These are phyloP conservation scores for Pleurotus eryngii DNA, from an alignment of 768 basidiomycete genomes.

Conservation along the genomic window DNA sequence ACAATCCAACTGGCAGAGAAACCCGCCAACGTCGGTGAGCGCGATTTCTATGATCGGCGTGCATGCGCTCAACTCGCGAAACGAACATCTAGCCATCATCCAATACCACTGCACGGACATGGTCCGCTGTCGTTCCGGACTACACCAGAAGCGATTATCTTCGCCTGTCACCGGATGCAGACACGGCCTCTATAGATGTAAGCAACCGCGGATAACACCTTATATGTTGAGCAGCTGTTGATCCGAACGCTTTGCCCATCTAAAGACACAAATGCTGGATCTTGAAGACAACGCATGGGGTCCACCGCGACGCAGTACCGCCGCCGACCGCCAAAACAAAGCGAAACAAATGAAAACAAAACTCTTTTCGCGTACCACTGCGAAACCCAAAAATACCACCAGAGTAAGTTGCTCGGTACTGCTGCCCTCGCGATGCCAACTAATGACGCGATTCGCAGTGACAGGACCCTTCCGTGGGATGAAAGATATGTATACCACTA, in stretches of 20 bases:
- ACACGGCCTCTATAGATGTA: slow-evolving; percentile 5
- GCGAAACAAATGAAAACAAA: not conserved
- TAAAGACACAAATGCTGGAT: slow-evolving; percentile 24
- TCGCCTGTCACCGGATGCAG: slow-evolving; percentile 1
- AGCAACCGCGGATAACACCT: not conserved
- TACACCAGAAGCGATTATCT: not conserved
- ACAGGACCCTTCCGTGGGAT: too few species aligned
- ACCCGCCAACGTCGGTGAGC: not conserved
- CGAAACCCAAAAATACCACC: not conserved
- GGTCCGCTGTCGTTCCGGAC: slow-evolving; percentile 1
- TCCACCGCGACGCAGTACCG: slow-evolving; percentile 20
- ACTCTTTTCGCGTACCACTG: not conserved
- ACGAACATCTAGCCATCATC: not conserved
- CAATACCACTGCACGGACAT: not conserved
- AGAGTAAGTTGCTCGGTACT: not conserved
- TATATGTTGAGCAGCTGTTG: not conserved
- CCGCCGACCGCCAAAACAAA: not conserved
- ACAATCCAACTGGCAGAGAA: not conserved
- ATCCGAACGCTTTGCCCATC: not conserved
- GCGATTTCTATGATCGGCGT: not conserved
- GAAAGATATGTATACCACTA: too few species aligned
- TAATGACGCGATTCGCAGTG: too few species aligned
- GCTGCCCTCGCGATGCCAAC: too few species aligned
- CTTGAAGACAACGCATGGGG: slow-evolving; percentile 39
- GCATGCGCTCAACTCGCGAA: not conserved